Percentiles rank a stretch among this genome's conserved stretches.
These are phyloP conservation scores for Hebeloma cylindrosporum DNA, from an alignment of 768 basidiomycete species.

Conservation along the genomic window DNA sequence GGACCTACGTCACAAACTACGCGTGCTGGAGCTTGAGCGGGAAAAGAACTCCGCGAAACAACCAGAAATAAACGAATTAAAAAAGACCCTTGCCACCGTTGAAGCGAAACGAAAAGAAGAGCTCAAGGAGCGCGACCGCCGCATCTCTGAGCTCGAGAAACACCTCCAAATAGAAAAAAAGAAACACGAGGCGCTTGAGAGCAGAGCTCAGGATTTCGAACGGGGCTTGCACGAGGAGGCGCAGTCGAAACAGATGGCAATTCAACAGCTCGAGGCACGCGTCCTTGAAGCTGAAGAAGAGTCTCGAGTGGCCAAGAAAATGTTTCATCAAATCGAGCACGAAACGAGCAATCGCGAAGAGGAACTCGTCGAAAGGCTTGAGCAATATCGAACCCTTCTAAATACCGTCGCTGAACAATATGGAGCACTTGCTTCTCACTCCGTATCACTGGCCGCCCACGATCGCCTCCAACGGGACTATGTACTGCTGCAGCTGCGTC, in stretches of 20 bases:
- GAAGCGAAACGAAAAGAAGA: conserved; percentile 59
- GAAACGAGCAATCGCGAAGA: conserved; percentile 41
- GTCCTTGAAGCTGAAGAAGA: conserved; percentile 39
- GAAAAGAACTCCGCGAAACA: conserved; percentile 51
- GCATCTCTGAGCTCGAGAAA: conserved; percentile 58
- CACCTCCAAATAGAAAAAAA: conserved; percentile 47
- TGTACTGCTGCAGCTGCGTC: conserved; percentile 35
- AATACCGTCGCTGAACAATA: conserved; percentile 53
- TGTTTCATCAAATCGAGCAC: conserved; percentile 31
- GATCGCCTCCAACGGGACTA: conserved; percentile 41
- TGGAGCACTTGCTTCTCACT: conserved; percentile 45
- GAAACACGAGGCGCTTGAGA: conserved; percentile 49
- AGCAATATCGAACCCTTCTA: conserved; percentile 47
- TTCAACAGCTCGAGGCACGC: conserved; percentile 34
- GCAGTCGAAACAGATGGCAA: conserved; percentile 31
- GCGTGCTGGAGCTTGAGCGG: conserved; percentile 57
- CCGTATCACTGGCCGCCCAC: conserved; percentile 38
- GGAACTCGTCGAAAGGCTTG: conserved; percentile 49
- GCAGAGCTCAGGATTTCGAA: conserved; percentile 41
- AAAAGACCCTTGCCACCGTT: conserved; percentile 46
- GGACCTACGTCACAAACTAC: conserved; percentile 58
- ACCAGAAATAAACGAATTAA: conserved; percentile 49
- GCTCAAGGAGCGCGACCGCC: conserved; percentile 49
- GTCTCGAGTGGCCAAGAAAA: conserved; percentile 31
- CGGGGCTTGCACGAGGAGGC: conserved; percentile 43